Evolutionary conservation across 176 grass and related monocot genomes (phyloP), one percentile per base, ranked within the genome.

Genomic region (Elaeis guineensis): DNA sequence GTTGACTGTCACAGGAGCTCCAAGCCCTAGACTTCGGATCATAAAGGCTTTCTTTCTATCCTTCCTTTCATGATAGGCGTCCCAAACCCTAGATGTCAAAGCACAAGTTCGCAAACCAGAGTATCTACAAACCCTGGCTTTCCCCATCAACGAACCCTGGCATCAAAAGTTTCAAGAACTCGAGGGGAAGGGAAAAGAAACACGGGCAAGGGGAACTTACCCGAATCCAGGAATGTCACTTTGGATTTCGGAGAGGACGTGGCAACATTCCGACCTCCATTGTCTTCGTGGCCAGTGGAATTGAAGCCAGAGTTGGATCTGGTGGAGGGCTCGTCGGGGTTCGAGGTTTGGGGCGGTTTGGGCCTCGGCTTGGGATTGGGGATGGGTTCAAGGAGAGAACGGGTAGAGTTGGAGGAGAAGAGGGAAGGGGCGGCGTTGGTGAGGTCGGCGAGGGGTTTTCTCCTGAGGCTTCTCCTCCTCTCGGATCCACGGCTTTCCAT

Each of bases 381-480:
- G 0, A n/a, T 54, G 7, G 51, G 25, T 55, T 55, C 19, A 6
- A 19, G n/a, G 24, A 16, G 24, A 12, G 23, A 25, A 51, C 0
- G 4, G 5, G 3, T 51, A 19, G 63, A 49, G 19, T 6, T 22
- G 19, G 20, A 19, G 61, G 21, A 65, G 52, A 11, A 16, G 19
- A 28, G 44, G 66, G 52, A 52, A 9, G 55, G 25, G 55, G 52
- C 15, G 55, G 55, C 53, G 76, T 88, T 89, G 69, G 72, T 89
- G 59, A 89, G 72, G 28, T 89, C 80, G 59, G 68, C 58, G 3
- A 83, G 26, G 2, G 83, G 70, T 56, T 7, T 66, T 0, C 72
- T 63, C 72, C 70, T 12, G 35, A 44, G 35, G 35, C 11, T 87
- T 50, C 19, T 26, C 52, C 7, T 49, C 49, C 14, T 50, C 44